Evolutionary conservation across 176 grass and related monocot genomes (phyloP), one percentile per base, ranked within the genome.

Genomic region (Eragrostis curvula): DNA sequence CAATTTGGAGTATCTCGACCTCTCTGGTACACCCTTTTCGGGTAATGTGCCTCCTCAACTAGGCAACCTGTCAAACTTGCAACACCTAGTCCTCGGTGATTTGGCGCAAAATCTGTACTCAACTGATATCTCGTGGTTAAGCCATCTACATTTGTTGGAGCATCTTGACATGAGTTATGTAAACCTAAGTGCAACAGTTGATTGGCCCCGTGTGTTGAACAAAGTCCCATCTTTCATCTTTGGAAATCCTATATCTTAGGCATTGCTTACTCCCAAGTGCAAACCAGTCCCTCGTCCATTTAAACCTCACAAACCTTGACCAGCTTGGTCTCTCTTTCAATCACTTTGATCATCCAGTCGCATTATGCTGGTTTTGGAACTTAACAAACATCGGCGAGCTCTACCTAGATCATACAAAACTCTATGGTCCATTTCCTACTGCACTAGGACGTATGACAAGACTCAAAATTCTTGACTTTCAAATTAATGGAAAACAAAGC

Each of bases 361-460:
- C 48, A 5, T 79, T 82, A 0, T 45, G 66, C 60, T 88, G 81
- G 85, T 59, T 88, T 20, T 88, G 82, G 81, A 76, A 91, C 11
- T 2, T 85, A 17, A 80, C 71, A 55, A 75, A 8, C 57, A 36
- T 36, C 32, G 32, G 32, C 2, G 32, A 36, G 32, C 32, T 36
- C 32, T 36, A 36, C 32, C 32, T 36, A 2, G 32, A 36, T 2
- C 32, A 36, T 36, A 36, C 32, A 36, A 36, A 36, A 2, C 32
- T 36, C 32, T 36, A 36, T 36, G 32, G 32, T 36, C 4, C 32
- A 36, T 36, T 36, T 36, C 32, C 32, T 36, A 36, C 32, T 36
- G 32, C 32, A 36, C 32, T 36, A 36, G 32, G 32, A 36, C 32
- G 32, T 36, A 36, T 36, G 32, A 36, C 32, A 36, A 36, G 32